Percentiles rank a stretch among this genome's conserved stretches.
phyloP scores from a whole-genome alignment of 306 rosid genomes.

The Cucumis hystrix region DNA sequence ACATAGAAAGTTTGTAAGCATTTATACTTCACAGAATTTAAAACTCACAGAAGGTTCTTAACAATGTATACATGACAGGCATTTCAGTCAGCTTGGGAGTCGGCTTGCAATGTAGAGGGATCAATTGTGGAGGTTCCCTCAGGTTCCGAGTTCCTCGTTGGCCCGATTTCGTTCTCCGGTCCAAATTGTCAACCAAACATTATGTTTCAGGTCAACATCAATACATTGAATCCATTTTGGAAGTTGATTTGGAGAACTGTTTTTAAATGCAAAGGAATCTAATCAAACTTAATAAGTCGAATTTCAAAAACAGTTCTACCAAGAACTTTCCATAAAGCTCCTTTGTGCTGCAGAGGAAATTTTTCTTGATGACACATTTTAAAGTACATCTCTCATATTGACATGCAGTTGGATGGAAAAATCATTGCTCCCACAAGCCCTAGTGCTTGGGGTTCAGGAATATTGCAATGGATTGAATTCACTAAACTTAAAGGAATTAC shows the following conservation, averaged over 20 bases:
- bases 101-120: slow-evolving; percentile 72
- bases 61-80: slow-evolving; percentile 39
- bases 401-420: slow-evolving; percentile 70
- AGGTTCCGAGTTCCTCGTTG: slow-evolving; percentile 39
- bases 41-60: neutral
- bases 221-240: neutral
- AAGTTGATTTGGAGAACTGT: neutral
- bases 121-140: slow-evolving; percentile 59
- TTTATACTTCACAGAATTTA: neutral
- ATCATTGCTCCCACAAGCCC: slow-evolving; percentile 68
- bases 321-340: neutral
- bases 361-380: neutral
- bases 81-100: slow-evolving; percentile 74
- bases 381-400: neutral
- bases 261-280: neutral
- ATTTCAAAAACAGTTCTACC: neutral
- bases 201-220: slow-evolving; percentile 62
- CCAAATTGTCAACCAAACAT: slow-evolving; percentile 72
- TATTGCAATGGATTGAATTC: slow-evolving; percentile 76
- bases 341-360: neutral
- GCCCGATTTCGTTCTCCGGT: slow-evolving; percentile 84
- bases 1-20: neutral
- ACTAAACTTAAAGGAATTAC: slow-evolving; percentile 63
- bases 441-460: slow-evolving; percentile 59
- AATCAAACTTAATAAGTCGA: neutral